Evolutionary conservation across 257 asterid genomes (phyloP).

Genomic region (Solanum acaule): DNA sequence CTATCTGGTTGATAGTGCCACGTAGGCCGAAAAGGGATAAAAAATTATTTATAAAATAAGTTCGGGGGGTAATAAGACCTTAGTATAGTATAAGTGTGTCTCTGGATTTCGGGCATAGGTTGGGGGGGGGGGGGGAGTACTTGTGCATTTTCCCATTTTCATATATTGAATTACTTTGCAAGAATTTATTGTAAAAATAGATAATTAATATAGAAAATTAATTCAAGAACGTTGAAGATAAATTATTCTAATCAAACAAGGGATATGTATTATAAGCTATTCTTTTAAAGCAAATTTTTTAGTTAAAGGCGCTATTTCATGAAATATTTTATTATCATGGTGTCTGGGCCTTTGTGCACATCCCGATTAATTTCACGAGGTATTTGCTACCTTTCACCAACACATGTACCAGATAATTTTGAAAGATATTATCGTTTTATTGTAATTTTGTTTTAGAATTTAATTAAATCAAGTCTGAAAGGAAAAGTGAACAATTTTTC

Average conservation of each 20-base stretch:
- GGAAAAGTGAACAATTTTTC: not conserved
- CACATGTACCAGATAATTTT: not conserved
- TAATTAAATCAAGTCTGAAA: not conserved
- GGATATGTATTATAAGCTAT: not conserved
- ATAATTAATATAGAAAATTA: no score
- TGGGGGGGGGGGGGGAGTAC: no score
- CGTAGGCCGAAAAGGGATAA: no score
- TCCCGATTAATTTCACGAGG: not conserved
- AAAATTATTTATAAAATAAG: no score
- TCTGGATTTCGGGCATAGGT: no score
- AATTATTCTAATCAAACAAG: no score
- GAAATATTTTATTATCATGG: not conserved
- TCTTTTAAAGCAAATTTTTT: not conserved
- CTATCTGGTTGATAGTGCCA: no score
- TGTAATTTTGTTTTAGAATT: not conserved
- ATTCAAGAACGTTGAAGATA: not conserved
- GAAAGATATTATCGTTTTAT: not conserved
- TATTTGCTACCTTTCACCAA: not conserved
- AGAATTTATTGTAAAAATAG: not conserved
- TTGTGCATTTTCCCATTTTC: no score
- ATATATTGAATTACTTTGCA: not conserved
- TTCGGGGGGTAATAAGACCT: no score
- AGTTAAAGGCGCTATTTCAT: not conserved
- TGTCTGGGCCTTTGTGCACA: not conserved
- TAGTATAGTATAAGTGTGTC: no score